Base-by-base conservation (phyloP, 2,329 filamentous ascomycete genomes). In the Bipolaris sorokiniana region DNA sequence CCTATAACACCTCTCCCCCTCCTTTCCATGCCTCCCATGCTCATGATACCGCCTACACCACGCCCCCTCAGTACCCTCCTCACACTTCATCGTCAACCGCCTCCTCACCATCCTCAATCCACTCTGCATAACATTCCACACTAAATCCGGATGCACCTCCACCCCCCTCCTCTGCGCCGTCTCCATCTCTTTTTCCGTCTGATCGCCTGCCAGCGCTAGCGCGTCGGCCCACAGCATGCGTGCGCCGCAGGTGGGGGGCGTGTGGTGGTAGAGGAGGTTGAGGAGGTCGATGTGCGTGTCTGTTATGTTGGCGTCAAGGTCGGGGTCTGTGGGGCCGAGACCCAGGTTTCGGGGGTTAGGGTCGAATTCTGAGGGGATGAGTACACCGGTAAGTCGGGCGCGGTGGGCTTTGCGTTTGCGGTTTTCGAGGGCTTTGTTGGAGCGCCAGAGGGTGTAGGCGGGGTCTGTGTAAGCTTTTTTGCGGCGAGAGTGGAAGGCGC, bases 1-100 rank as follows among this genome's bases (percentile, higher is more conserved):
- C 28, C 66, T 62, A 56, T 75, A 74, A 49, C 73, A 76, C n/a
- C 33, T 46, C 40, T 7, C 26, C 26, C 26, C 9, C n/a, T n/a
- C n/a, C n/a, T 38, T 0, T 0, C 58, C 63, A 31, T 64, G 37
- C 58, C 61, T 67, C 0, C 5, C 41, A 59, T 76, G 73, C 54
- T 70, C 60, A 47, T 76, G 73, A 31, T 76, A 76, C 9, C 70
- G 56, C 33, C 58, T 54, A 44, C 73, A 76, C 73, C 73, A 76
- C 7, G 62, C 62, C 0, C 64, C 66, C 47, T 70, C 63, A 0
- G 54, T 56, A 5, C 42, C 54, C 59, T 73, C 70, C 42, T 76
- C 73, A 26, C 70, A 69, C 62, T 69, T 73, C 16, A 76, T 58
- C 26, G 73, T 74, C 16, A 71, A 47, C 18, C 65, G 66, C 5